Evolutionary conservation across 2,329 filamentous ascomycete species (phyloP).

Genomic region (Monilinia aucupariae): DNA sequence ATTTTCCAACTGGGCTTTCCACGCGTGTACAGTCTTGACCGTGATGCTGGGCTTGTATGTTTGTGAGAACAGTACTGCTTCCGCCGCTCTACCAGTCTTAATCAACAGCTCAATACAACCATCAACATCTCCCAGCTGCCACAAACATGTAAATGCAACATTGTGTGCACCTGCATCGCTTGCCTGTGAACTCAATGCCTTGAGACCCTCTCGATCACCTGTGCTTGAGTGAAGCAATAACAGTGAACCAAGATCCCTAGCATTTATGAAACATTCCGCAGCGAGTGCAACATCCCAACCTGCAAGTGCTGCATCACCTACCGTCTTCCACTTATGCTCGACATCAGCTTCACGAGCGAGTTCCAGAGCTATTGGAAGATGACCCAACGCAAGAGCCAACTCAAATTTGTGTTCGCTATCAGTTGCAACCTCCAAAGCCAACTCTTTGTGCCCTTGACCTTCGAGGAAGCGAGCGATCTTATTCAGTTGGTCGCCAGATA

Average conservation of each 20-base stretch:
- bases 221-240: conserved; percentile 85
- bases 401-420: conserved; percentile 97
- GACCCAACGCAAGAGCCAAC: conserved; percentile 73
- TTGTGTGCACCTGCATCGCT: conserved; percentile 77
- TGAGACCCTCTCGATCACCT: conserved; percentile 68
- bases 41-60: conserved; percentile 87
- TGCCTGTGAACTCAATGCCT: conserved; percentile 67
- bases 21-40: conserved; percentile 60
- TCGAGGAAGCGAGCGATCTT: conserved; percentile 97
- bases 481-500: conserved; percentile 91
- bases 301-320: conserved; percentile 83
- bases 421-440: conserved; percentile 89
- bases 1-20: conserved; percentile 82
- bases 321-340: conserved; percentile 97
- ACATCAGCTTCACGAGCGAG: conserved; percentile 77
- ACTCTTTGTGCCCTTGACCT: conserved; percentile 93
- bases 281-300: conserved; percentile 85
- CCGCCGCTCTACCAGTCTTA: conserved; percentile 72
- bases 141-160: conserved; percentile 83
- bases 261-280: conserved; percentile 86
- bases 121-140: conserved; percentile 78
- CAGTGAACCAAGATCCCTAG: conserved; percentile 84
- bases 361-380: conserved; percentile 78
- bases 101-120: conserved; percentile 75
- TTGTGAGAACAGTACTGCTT: conserved; percentile 87